Base-by-base conservation (phyloP, 2,329 filamentous ascomycete genomes). In the Ceratocystis papillata region DNA sequence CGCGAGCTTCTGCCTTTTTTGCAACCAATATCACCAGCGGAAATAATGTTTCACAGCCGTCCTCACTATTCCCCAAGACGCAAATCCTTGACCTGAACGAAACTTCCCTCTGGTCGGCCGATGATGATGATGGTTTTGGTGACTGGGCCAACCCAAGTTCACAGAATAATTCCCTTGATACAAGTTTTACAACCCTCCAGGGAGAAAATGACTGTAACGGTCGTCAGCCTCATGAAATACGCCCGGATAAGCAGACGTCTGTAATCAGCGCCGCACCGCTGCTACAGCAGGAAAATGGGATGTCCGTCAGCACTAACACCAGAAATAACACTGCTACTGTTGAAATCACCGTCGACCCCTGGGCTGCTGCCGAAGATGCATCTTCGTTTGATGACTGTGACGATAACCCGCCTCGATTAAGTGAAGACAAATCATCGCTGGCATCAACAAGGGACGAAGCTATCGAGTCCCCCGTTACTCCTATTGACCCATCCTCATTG, bases 51-150 rank as follows among this genome's bases (percentile, higher is more conserved):
- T 62, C 62, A 33, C 63, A 37, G 4, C 53, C 53, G 4, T 22
- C 53, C 22, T 28, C 28, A 28, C 55, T 60, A 7, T 45, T 28
- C 17, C 28, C 37, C 17, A 48, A 33, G 30, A 28, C 63, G 28
- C 33, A n/a, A 15, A n/a, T 37, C 33, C 65, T 65, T 65, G 66
- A 65, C 41, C 17, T 67, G 30, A 63, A 59, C 17, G 60, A 20
- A 12, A 44, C 67, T 28, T 63, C 61, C 10, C 64, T 64, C 17
- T 68, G 67, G 67, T 53, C 53, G 10, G 60, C 48, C 33, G 61
- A 55, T 48, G 53, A 22, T 46, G 55, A 61, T 30, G 61, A 64
- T 37, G 64, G 41, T 10, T 66, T 68, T 62, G 67, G 64, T 17
- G 62, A 64, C 48, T 66, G 62, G 64, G 62, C 61, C 17, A 37